A percentile compares a stretch with the other conserved stretches of the same genome.
These are phyloP conservation scores for Graphiopsis chlorocephala DNA, from an alignment of 2,329 filamentous ascomycete genomes.

Conservation along the genomic window DNA sequence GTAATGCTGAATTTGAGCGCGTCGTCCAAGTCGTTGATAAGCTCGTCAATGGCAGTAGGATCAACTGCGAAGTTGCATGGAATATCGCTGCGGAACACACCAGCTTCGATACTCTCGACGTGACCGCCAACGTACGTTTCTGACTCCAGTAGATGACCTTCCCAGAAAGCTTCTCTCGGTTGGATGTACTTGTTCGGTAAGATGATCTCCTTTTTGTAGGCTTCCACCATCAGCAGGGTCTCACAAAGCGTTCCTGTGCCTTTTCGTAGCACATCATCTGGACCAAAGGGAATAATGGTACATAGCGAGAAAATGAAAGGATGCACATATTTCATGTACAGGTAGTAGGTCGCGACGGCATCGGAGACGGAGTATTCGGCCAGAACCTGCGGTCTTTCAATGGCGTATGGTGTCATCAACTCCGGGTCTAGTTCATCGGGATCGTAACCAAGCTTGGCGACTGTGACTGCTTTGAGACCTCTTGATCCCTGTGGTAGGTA, in stretches of 20 bases:
- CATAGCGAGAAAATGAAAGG: constrained; percentile 98
- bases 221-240: constrained; percentile 99
- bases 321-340: constrained; percentile 99
- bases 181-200: constrained; percentile 94
- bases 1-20: constrained; percentile 76
- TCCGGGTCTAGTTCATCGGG: constrained; percentile 97
- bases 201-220: constrained; percentile 86
- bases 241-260: constrained; percentile 98
- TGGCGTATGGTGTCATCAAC: constrained; percentile 87
- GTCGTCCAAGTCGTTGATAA: constrained; percentile 79
- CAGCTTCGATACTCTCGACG: constrained; percentile 98
- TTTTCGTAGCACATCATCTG: constrained; percentile 89
- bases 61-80: constrained; percentile 94
- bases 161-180: constrained; percentile 90
- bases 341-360: constrained; percentile 95
- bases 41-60: constrained; percentile 80
- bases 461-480: constrained; percentile 94
- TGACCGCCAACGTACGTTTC: constrained; percentile 98
- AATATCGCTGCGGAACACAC: constrained; percentile 94
- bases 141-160: constrained; percentile 91
- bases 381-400: constrained; percentile 85
- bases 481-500: constrained; percentile 96
- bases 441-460: constrained; percentile 96
- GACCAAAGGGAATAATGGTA: constrained; percentile 89
- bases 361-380: constrained; percentile 99